Evolutionary conservation across 148 eudicot species (phyloP).

Genomic region (Cornus controversa): DNA sequence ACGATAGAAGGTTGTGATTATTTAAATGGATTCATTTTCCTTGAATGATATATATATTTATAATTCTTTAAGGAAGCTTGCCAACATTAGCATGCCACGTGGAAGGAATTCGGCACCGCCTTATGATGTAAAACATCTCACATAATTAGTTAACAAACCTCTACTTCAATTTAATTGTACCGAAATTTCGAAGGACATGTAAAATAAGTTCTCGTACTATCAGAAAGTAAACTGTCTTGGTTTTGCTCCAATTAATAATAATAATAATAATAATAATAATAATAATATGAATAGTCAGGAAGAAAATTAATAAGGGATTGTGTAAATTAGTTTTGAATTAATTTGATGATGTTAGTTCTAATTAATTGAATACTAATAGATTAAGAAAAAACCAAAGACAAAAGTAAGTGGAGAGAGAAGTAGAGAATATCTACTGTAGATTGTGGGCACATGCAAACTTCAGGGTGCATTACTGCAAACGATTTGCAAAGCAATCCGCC

Average conservation of each 20-base stretch:
- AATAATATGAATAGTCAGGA: too few relatives aligned
- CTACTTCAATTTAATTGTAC: too few relatives aligned
- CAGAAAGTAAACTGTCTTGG: too few relatives aligned
- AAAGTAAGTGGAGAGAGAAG: conserved; percentile 14
- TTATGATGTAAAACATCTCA: not conserved
- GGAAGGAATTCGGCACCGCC: not conserved
- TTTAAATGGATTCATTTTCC: conserved; percentile 7
- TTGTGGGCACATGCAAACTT: conserved; percentile 47
- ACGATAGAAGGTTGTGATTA: not conserved
- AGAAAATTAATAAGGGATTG: conserved; percentile 12
- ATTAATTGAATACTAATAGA: not conserved
- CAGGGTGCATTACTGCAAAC: conserved; percentile 23
- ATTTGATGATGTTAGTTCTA: conserved; percentile 11
- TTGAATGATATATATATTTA: not conserved
- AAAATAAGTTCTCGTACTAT: too few relatives aligned
- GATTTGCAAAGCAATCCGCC: conserved; percentile 29
- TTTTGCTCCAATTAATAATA: too few relatives aligned
- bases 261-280: too few relatives aligned
- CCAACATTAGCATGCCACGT: not conserved
- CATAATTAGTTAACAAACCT: not conserved
- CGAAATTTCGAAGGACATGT: too few relatives aligned
- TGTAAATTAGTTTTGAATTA: not conserved
- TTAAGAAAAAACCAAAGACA: not conserved
- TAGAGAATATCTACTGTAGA: conserved; percentile 40
- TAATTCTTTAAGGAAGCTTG: too few relatives aligned